Base-by-base conservation (phyloP, 257 asterid genomes). In the Solanum chmielewskii region DNA sequence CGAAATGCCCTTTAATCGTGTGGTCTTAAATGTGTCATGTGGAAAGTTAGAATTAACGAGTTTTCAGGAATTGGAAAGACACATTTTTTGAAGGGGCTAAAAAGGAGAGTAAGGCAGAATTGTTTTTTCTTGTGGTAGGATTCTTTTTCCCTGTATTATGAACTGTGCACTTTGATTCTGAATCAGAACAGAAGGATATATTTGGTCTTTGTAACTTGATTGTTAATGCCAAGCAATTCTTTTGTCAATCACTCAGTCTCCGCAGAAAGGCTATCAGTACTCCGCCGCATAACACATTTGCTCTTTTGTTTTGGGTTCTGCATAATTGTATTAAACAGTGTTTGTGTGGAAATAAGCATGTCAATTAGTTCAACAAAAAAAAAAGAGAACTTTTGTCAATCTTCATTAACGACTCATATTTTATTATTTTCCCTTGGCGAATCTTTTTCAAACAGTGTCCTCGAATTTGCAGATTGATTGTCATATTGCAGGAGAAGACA, bases 401-500 rank as follows among this genome's bases (percentile, higher is more conserved):
- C 16, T 25, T 47, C 47, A n/a, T 2, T 12, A 33, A 77, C 64
- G 6, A 21, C 64, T 69, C 60, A 83, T 47, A n/a, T 21, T 56
- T n/a, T 33, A 3, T 75, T 31, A 31, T 16, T 60, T 12, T 59
- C 15, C 29, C 11, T 80, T 80, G 27, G 29, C 15, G 3, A 31
- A 83, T 27, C 44, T 78, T 83, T 77, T 59, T 18, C 76, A 83
- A 29, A 44, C 25, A 20, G 47, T 49, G 44, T 56, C 83, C 52
- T 87, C n/a, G 86, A 59, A 84, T 87, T n/a, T 89, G 94, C 98
- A 96, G 99, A 88, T 92, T 96, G 91, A 89, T 94, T 66, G 98
- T 96, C 86, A 84, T 93, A 87, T 89, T 96, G 94, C 95, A 90
- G 92, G 98, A 95, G 89, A 91, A 96, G 92, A 90, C 96, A 56